Evolutionary conservation across 371 early-diverging fungal genomes (phyloP).

Genomic region (Lichtheimia corymbifera): DNA sequence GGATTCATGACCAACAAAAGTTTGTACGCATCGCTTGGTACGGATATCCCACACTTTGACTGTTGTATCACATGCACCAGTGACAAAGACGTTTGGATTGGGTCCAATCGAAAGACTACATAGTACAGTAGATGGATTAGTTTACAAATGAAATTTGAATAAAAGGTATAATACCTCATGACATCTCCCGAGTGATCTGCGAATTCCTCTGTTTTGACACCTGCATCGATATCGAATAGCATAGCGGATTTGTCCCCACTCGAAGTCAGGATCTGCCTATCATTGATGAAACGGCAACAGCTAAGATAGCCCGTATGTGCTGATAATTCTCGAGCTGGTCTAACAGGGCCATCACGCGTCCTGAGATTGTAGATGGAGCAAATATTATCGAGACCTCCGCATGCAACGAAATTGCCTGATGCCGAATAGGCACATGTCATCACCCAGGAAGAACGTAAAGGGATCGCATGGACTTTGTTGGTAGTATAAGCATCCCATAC

Average conservation of each 20-base stretch:
- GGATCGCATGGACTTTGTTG: slow-evolving; percentile 97
- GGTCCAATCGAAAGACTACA: slow-evolving; percentile 85
- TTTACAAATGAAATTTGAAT: neutral
- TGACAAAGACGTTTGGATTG: slow-evolving; percentile 93
- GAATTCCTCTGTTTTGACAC: slow-evolving; percentile 90
- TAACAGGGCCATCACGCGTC: slow-evolving; percentile 89
- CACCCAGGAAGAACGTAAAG: slow-evolving; percentile 96
- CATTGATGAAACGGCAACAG: slow-evolving; percentile 93
- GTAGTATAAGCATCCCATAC: slow-evolving; percentile 97
- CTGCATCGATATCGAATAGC: slow-evolving; percentile 98
- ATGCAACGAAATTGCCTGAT: slow-evolving; percentile 94
- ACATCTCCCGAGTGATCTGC: slow-evolving; percentile 96
- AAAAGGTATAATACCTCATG: slow-evolving; percentile 76
- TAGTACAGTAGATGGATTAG: neutral
- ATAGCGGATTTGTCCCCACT: slow-evolving; percentile 97
- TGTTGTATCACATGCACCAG: slow-evolving; percentile 97
- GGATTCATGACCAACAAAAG: slow-evolving; percentile 96
- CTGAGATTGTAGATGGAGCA: slow-evolving; percentile 95
- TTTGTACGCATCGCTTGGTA: slow-evolving; percentile 93
- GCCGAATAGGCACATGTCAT: slow-evolving; percentile 98
- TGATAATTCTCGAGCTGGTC: slow-evolving; percentile 89
- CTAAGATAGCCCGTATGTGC: slow-evolving; percentile 96
- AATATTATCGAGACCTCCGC: slow-evolving; percentile 97
- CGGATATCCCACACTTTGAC: slow-evolving; percentile 99
- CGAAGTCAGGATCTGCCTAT: slow-evolving; percentile 89